These are phyloP conservation scores for Heteromeles arbutifolia DNA, from an alignment of 306 rosid species.

Conservation along the genomic window DNA sequence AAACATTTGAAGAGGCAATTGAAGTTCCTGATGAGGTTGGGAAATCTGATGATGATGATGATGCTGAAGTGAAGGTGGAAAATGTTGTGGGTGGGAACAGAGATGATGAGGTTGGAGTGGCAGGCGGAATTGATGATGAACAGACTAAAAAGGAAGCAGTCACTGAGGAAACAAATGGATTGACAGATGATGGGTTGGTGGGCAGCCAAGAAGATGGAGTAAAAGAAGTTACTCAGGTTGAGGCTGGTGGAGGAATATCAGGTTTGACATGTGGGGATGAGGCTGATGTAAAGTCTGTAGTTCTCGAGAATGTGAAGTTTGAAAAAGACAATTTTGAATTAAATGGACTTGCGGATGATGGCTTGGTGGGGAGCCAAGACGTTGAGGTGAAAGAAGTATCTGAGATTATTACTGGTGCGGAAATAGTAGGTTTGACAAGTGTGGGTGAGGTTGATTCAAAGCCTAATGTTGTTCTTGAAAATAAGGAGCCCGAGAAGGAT, in stretches of 20 bases:
- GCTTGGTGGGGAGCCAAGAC: constrained; percentile 9
- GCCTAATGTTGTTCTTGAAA: not conserved
- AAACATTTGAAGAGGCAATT: constrained; percentile 46
- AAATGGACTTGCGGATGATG: not conserved
- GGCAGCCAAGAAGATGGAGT: constrained; percentile 25
- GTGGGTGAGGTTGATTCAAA: constrained; percentile 22
- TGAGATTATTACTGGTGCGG: constrained; percentile 25
- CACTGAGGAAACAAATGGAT: constrained; percentile 16
- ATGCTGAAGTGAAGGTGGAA: constrained; percentile 12
- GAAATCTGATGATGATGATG: not conserved
- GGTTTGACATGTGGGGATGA: constrained; percentile 22
- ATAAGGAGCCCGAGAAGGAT: constrained; percentile 32
- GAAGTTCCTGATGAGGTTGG: constrained; percentile 9
- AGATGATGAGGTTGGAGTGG: constrained; percentile 7
- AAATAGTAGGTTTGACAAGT: constrained; percentile 19
- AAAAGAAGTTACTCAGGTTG: constrained; percentile 27
- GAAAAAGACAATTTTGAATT: constrained; percentile 24
- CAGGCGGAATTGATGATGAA: constrained; percentile 32
- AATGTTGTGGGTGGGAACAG: not conserved
- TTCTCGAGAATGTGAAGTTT: constrained; percentile 2
- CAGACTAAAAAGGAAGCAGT: constrained; percentile 24
- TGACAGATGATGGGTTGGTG: constrained; percentile 12
- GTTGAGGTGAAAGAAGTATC: constrained; percentile 28
- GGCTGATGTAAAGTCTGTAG: constrained; percentile 21
- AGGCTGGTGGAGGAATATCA: constrained; percentile 18